Conservation (phyloP, 495 filamentous ascomycete genomes). For the Penicillium taxi region DNA sequence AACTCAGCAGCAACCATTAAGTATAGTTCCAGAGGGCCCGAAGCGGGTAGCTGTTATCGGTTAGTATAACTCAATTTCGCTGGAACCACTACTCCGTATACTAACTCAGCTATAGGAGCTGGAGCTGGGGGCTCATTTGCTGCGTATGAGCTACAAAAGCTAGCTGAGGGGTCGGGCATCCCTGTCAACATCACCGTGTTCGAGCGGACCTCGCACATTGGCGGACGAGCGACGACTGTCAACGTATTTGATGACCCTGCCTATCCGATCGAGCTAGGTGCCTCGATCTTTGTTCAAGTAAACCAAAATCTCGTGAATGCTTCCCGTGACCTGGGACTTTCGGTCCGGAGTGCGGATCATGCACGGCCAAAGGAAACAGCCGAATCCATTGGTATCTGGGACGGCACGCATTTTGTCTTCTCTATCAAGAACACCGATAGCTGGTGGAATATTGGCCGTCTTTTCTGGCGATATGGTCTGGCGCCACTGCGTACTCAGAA, state of each 20-base stretch:
- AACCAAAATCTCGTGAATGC: conserved; percentile 78
- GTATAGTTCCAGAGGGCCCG: conserved; percentile 9
- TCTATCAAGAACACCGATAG: conserved; percentile 46
- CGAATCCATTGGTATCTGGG: conserved; percentile 68
- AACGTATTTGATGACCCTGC: conserved; percentile 63
- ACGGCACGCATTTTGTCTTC: conserved; percentile 72
- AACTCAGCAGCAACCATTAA: conserved; percentile 22
- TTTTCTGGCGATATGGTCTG: conserved; percentile 79
- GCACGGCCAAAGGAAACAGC: conserved; percentile 30
- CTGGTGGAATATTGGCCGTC: conserved; percentile 75
- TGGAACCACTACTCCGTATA: neutral
- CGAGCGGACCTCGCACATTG: conserved; percentile 71
- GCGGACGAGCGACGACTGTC: conserved; percentile 85
- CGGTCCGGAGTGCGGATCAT: conserved; percentile 26
- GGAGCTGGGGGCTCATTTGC: conserved; percentile 82
- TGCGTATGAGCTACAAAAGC: conserved; percentile 72
- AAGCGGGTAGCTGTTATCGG: conserved; percentile 45
- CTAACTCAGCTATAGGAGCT: conserved; percentile 53
- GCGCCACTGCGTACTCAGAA: conserved; percentile 66
- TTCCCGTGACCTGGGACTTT: conserved; percentile 62
- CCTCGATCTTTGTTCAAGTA: conserved; percentile 81
- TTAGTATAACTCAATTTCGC: no score
- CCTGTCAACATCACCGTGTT: conserved; percentile 77
- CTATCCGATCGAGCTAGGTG: conserved; percentile 77
- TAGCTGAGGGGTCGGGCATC: conserved; percentile 46